Base-by-base conservation (phyloP, 306 rosid species). In the Rosa rugosa region DNA sequence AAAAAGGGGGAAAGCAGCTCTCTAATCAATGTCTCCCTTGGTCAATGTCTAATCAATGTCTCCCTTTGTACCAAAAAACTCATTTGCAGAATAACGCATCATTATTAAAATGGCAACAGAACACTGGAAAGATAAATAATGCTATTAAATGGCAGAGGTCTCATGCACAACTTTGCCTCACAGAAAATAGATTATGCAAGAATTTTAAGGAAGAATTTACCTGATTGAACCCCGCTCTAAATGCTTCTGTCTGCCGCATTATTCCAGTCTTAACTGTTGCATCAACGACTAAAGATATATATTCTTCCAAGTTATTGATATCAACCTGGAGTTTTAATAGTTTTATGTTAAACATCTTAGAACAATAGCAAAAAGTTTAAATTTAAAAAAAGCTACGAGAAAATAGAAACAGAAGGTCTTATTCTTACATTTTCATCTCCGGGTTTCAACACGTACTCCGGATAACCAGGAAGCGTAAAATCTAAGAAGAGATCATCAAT, bases 191-290 rank as follows among this genome's bases (percentile, higher is more conserved):
- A 60, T n/a, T 59, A 62, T 16, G 1, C 18, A 64, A 64, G 9
- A 34, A 31, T 9, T 2, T 23, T 10, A 56, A 12, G 16, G 25
- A 57, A 22, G 47, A 27, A 20, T 50, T 60, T n/a, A 96, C 99
- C 98, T 96, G 98, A 89, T 93, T 96, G 77, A 96, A 96, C 68
- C 99, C 99, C 31, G 92, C 91, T 78, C 89, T 96, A 84, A 96
- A 96, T 66, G 96, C 98, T 82, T 96, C 99, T 77, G 93, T 79
- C 84, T 96, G 99, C 74, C 87, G 91, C 77, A 64, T 77, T 59
- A 96, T 89, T 85, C 99, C 99, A 63, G 86, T 82, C 88, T 93
- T 96, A 66, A 96, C 94, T 69, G 98, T 96, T 5, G 97, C 97
- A 72, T 91, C 98, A 72, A 90, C 91, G 20, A 91, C 92, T 71